Evolutionary conservation across 495 filamentous ascomycete genomes (phyloP).

Genomic region (Annulohypoxylon nitens): DNA sequence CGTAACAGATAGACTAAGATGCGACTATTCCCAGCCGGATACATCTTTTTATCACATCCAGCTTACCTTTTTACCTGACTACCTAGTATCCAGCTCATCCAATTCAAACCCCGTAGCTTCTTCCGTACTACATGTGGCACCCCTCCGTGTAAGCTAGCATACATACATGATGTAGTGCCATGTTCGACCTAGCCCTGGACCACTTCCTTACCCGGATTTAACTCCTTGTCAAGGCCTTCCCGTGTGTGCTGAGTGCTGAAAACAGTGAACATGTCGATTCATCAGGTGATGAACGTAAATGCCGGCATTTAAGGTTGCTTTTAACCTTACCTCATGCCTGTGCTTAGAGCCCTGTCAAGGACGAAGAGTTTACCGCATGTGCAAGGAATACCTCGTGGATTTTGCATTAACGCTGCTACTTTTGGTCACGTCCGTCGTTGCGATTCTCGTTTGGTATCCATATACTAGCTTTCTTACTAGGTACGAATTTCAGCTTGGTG

Average conservation of each 20-base stretch:
- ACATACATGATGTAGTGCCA: conserved; percentile 3
- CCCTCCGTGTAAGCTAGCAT: conserved; percentile 24
- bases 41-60: neutral
- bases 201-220: conserved; percentile 10
- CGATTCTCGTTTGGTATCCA: conserved; percentile 9
- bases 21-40: conserved; percentile 6
- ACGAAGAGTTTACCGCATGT: conserved; percentile 8
- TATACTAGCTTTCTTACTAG: neutral
- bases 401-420: conserved; percentile 25
- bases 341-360: conserved; percentile 4
- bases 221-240: conserved; percentile 27
- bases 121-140: conserved; percentile 22
- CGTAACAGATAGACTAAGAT: conserved; percentile 12
- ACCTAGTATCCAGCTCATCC: neutral
- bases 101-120: conserved; percentile 10
- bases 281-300: conserved; percentile 25
- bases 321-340: conserved; percentile 28
- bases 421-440: conserved; percentile 20
- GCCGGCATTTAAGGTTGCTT: conserved; percentile 29
- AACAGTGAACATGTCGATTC: conserved; percentile 19
- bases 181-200: conserved; percentile 18
- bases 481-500: neutral
- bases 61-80: neutral
- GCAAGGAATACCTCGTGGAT: conserved; percentile 19
- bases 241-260: conserved; percentile 15